A percentile compares a stretch with the other conserved stretches of the same genome.
These are phyloP conservation scores for Physcia stellaris DNA, from an alignment of 495 filamentous ascomycete species.

Conservation along the genomic window DNA sequence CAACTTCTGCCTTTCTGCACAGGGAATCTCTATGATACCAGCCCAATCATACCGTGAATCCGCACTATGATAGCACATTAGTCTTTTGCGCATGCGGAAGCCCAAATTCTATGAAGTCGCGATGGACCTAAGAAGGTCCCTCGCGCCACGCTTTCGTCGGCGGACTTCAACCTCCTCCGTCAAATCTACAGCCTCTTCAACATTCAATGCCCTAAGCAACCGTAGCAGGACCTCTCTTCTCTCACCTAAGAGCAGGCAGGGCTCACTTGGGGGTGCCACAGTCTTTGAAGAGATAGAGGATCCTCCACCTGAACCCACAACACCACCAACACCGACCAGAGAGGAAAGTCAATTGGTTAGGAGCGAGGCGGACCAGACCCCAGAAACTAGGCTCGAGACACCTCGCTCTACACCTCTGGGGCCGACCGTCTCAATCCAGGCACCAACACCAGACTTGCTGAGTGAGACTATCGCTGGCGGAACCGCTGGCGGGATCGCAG, in stretches of 20 bases:
- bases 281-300: constrained; percentile 7
- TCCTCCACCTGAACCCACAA: constrained; percentile 1
- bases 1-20: too few relatives aligned
- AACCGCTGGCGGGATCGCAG: background rate
- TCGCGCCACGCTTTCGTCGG: too few relatives aligned
- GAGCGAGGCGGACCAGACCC: constrained; percentile 3
- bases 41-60: too few relatives aligned
- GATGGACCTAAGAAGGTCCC: too few relatives aligned
- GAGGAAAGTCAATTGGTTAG: constrained; percentile 1
- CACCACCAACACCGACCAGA: constrained; percentile 2
- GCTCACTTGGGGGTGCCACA: constrained; percentile 5
- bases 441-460: constrained; percentile 10
- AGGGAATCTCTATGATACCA: too few relatives aligned
- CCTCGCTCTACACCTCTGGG: constrained; percentile 7
- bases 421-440: constrained; percentile 9
- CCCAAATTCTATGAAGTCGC: too few relatives aligned
- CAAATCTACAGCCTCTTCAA: constrained; percentile 6
- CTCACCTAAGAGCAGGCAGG: constrained; percentile 8
- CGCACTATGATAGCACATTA: too few relatives aligned
- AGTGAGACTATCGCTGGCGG: background rate
- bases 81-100: too few relatives aligned
- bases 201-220: constrained; percentile 2
- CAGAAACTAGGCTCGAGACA: constrained; percentile 9
- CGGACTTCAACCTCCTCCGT: constrained; percentile 10
- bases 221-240: constrained; percentile 10